Evolutionary conservation across 768 basidiomycete genomes (phyloP).

Genomic region (Psilocybe sp.): DNA sequence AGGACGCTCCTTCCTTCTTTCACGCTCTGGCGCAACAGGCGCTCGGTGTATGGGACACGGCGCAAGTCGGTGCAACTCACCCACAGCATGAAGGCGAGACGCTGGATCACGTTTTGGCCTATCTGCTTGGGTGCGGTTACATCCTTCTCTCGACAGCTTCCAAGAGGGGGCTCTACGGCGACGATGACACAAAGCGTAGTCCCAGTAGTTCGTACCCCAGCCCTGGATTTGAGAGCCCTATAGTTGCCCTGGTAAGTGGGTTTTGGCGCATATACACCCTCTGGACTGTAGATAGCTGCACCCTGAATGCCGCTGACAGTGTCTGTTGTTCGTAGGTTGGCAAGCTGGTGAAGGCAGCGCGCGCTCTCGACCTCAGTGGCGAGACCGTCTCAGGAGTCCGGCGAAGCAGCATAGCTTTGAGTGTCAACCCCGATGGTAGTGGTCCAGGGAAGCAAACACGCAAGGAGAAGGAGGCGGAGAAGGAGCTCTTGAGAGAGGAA

Average conservation of each 20-base stretch:
- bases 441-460: constrained; percentile 2
- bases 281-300: too few species aligned
- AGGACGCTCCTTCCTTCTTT: constrained; percentile 26
- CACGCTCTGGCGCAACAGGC: constrained; percentile 37
- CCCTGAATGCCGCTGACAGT: not conserved
- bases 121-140: constrained; percentile 49
- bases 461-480: constrained; percentile 12
- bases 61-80: constrained; percentile 1
- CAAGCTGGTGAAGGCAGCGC: constrained; percentile 66
- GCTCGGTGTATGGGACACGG: constrained; percentile 34
- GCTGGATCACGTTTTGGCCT: constrained; percentile 57
- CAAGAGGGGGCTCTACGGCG: constrained; percentile 1
- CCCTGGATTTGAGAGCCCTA: too few species aligned
- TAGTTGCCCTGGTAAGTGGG: too few species aligned
- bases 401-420: not conserved
- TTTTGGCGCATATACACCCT: too few species aligned
- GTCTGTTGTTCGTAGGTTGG: constrained; percentile 42
- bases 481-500: constrained; percentile 19
- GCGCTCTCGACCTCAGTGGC: constrained; percentile 57
- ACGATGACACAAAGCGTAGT: not conserved
- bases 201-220: too few species aligned
- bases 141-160: constrained; percentile 20
- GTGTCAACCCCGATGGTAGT: not conserved
- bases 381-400: constrained; percentile 28
- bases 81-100: constrained; percentile 23